Percentiles rank a stretch among this genome's conserved stretches.
These are phyloP conservation scores for Fusarium neocosmosporiellum DNA, from an alignment of 2,329 filamentous ascomycete species.

Conservation along the genomic window DNA sequence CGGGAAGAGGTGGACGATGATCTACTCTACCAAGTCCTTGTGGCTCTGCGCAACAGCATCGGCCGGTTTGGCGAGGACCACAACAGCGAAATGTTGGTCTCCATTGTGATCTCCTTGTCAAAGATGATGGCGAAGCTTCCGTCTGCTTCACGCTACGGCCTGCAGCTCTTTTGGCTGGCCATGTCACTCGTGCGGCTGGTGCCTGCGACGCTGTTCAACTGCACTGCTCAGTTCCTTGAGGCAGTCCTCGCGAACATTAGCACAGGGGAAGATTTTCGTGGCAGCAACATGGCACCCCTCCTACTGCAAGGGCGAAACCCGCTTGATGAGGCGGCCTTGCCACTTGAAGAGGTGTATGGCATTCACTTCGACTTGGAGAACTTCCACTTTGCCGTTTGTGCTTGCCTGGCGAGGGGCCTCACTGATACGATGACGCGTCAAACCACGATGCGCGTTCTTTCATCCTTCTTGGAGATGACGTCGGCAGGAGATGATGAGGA, in stretches of 20 bases:
- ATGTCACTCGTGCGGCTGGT: conserved; percentile 74
- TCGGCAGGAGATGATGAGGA: conserved; percentile 33
- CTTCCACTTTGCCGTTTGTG: conserved; percentile 75
- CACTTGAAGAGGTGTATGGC: conserved; percentile 73
- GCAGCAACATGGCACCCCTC: conserved; percentile 68
- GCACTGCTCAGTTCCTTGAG: conserved; percentile 72
- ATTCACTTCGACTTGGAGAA: conserved; percentile 72
- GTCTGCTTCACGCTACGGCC: conserved; percentile 73
- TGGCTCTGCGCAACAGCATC: conserved; percentile 73
- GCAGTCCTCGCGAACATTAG: conserved; percentile 73
- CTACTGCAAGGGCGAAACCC: conserved; percentile 70
- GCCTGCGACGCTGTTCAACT: conserved; percentile 72
- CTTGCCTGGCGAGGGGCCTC: conserved; percentile 71
- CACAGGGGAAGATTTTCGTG: conserved; percentile 68
- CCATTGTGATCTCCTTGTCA: conserved; percentile 73
- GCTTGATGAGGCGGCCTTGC: conserved; percentile 70
- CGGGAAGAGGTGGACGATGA: conserved; percentile 80
- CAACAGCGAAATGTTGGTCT: conserved; percentile 75
- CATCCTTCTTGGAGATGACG: conserved; percentile 64
- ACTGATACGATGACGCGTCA: conserved; percentile 70
- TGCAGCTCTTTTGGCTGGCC: conserved; percentile 77
- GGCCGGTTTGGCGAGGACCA: conserved; percentile 72
- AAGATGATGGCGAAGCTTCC: conserved; percentile 79
- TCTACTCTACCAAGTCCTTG: conserved; percentile 76
- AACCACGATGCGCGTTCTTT: conserved; percentile 69